phyloP scores from a whole-genome alignment of 1,284 basidiomycete species.

The Rhizoctonia solani region DNA sequence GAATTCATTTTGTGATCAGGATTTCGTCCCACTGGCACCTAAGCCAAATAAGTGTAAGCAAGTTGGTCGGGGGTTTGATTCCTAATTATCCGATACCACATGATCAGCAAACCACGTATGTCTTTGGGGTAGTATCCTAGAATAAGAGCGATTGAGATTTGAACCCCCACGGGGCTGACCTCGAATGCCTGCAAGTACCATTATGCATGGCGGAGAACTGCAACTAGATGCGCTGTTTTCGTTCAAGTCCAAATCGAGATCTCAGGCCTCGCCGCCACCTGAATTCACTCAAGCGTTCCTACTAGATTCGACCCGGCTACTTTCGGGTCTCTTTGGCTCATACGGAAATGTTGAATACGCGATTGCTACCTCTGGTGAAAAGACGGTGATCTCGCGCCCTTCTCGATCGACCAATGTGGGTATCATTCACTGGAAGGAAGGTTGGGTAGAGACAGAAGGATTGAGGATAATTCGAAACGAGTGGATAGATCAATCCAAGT shows the following conservation, averaged over 20 bases:
- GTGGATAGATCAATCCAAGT: background rate
- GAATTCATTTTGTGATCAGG: too few relatives aligned
- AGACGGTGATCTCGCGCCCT: conserved; percentile 8
- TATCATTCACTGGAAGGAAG: background rate
- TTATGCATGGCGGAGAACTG: conserved; percentile 13
- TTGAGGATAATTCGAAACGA: background rate
- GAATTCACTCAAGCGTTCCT: background rate
- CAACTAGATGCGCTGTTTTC: background rate
- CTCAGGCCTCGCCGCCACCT: background rate
- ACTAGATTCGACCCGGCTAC: conserved; percentile 8
- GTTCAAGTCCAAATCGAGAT: background rate
- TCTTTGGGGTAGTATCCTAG: too few relatives aligned
- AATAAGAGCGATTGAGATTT: too few relatives aligned
- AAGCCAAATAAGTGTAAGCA: too few relatives aligned
- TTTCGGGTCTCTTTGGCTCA: conserved; percentile 1
- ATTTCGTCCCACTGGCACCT: too few relatives aligned
- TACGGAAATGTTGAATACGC: background rate
- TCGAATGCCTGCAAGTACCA: conserved; percentile 18
- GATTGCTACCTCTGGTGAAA: background rate
- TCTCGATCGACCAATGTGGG: conserved; percentile 1
- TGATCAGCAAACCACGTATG: too few relatives aligned
- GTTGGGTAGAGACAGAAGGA: background rate
- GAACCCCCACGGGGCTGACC: too few relatives aligned
- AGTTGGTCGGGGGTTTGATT: too few relatives aligned
- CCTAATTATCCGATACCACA: too few relatives aligned